Percentiles rank a stretch among this genome's conserved stretches.
These are phyloP conservation scores for Thraustotheca clavata DNA, from an alignment of 352 stramenopile genomes.

Conservation along the genomic window DNA sequence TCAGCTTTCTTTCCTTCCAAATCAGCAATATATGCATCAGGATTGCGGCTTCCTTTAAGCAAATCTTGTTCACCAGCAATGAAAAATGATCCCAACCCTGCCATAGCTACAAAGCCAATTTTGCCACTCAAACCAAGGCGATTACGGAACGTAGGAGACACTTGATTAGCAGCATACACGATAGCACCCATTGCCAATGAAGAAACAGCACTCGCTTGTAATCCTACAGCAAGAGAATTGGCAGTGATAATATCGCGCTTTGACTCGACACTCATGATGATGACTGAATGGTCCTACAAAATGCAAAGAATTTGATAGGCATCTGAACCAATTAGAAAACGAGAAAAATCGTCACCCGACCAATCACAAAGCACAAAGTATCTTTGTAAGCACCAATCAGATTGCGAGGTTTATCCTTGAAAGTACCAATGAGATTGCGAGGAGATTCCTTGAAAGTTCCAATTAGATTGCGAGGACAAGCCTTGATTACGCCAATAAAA, in stretches of 20 bases:
- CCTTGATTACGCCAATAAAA: too few species aligned
- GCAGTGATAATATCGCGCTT: constrained; percentile 53
- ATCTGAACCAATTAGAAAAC: too few species aligned
- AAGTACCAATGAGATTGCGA: too few species aligned
- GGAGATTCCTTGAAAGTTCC: too few species aligned
- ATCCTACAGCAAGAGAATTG: constrained; percentile 50
- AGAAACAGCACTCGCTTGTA: constrained; percentile 38
- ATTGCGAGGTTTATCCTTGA: too few species aligned
- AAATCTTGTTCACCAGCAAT: constrained; percentile 53
- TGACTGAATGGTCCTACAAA: too few species aligned
- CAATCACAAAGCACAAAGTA: too few species aligned
- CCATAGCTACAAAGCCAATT: constrained; percentile 49
- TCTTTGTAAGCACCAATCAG: too few species aligned
- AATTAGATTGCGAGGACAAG: too few species aligned
- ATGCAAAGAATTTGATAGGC: too few species aligned
- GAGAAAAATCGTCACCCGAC: too few species aligned
- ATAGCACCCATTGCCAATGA: constrained; percentile 23
- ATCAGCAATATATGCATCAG: constrained; percentile 52
- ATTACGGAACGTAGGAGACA: constrained; percentile 55
- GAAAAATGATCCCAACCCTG: constrained; percentile 52
- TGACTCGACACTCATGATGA: neutral
- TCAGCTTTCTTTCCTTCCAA: constrained; percentile 29
- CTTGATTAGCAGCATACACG: constrained; percentile 46
- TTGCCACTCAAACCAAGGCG: constrained; percentile 61
- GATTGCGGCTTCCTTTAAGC: constrained; percentile 52